These are phyloP conservation scores for Juncus effusus DNA, from an alignment of 176 grass and related monocot species.

Conservation along the genomic window DNA sequence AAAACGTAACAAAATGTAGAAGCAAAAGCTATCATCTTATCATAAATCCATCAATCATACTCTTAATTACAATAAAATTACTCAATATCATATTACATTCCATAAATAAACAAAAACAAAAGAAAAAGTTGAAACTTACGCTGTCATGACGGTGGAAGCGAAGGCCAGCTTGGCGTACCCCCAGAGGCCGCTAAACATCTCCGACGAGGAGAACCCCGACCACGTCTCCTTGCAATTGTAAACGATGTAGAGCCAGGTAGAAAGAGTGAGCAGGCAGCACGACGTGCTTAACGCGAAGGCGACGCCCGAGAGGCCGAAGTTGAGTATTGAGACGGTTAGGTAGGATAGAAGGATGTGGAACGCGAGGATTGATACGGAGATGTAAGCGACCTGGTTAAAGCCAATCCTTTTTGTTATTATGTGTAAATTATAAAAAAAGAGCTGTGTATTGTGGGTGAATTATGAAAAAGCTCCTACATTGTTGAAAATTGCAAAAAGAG, in stretches of 20 bases:
- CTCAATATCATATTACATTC: too few species aligned
- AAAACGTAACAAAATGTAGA: too few species aligned
- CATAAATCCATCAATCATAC: too few species aligned
- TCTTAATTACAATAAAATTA: too few species aligned
- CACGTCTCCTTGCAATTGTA: constrained; percentile 34
- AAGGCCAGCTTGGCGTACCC: constrained; percentile 35
- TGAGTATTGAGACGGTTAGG: constrained; percentile 15
- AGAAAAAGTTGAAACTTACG: constrained; percentile 38
- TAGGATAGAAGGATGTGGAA: constrained; percentile 31
- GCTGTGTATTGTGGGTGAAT: too few species aligned
- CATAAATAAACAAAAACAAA: not conserved
- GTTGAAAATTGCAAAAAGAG: too few species aligned
- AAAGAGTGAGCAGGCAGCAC: constrained; percentile 15
- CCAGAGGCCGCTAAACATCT: constrained; percentile 28
- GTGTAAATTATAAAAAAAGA: too few species aligned
- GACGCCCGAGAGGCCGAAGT: constrained; percentile 26
- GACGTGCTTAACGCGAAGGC: constrained; percentile 22
- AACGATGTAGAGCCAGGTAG: constrained; percentile 20
- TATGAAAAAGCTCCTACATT: too few species aligned
- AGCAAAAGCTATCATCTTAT: too few species aligned
- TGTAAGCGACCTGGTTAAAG: not conserved
- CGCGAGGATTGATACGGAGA: not conserved
- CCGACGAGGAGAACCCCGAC: constrained; percentile 22
- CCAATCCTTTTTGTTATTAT: too few species aligned
- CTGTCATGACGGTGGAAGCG: constrained; percentile 59